phyloP scores from a whole-genome alignment of 805 yeast species.

The Myxozyma vanderwaltii region DNA sequence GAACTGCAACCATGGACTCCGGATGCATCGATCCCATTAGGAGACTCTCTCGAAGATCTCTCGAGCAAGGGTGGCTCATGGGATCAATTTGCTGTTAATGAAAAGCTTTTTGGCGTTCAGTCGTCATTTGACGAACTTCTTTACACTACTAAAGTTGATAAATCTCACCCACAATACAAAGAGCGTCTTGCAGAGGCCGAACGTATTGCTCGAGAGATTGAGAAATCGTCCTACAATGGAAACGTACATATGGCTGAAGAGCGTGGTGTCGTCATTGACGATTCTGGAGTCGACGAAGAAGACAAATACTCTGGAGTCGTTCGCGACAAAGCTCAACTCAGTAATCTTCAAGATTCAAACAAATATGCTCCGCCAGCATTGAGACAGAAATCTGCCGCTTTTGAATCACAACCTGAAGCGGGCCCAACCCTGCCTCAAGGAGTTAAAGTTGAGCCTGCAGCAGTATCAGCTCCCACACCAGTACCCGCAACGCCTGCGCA shows the following conservation, averaged over 20 bases:
- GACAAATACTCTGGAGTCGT: constrained; percentile 93
- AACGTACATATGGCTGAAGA: constrained; percentile 89
- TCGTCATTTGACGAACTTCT: constrained; percentile 82
- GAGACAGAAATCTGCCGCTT: constrained; percentile 7
- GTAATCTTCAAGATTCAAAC: constrained; percentile 16
- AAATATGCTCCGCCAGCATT: constrained; percentile 22
- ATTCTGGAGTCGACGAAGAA: constrained; percentile 90
- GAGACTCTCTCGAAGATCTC: constrained; percentile 44
- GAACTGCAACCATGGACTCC: constrained; percentile 86
- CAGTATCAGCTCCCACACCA: neutral
- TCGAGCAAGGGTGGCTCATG: constrained; percentile 49
- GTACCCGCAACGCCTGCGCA: constrained; percentile 23
- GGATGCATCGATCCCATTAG: constrained; percentile 48
- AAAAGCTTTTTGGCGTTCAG: constrained; percentile 82
- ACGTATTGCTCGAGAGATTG: constrained; percentile 79
- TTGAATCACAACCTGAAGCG: neutral
- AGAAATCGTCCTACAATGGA: constrained; percentile 60
- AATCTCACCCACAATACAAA: constrained; percentile 69
- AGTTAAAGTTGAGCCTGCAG: neutral
- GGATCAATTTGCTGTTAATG: constrained; percentile 96
- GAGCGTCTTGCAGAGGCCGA: constrained; percentile 71
- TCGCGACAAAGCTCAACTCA: constrained; percentile 43
- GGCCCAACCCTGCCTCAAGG: constrained; percentile 3
- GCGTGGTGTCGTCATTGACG: constrained; percentile 74
- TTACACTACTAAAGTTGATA: constrained; percentile 79